Evolutionary conservation across 2,329 filamentous ascomycete genomes (phyloP), one percentile per base, ranked within the genome.

Genomic region (Diaporthe helianthi): DNA sequence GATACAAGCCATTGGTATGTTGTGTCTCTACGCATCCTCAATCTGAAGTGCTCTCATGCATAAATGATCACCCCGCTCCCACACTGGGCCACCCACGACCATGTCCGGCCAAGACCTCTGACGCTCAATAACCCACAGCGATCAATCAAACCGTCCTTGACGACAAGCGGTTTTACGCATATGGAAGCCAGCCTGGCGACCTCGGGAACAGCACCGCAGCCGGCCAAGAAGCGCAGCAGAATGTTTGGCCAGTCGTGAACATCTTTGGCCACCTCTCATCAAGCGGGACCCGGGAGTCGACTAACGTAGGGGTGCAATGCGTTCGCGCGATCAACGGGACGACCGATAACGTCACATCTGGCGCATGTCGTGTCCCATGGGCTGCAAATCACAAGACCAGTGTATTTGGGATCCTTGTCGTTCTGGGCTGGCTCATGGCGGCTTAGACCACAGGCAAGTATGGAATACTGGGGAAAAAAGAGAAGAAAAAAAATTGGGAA

Each of bases 121-220:
- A 65, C 22, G 19, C 10, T 8, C 17, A 26, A 10, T 3, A 17
- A 53, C 41, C 12, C 22, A 10, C 31, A 69, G 67, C 29, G 7
- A 58, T 69, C 67, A 69, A 55, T 22, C 60, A 65, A 33, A 65
- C 58, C 3, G 24, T 65, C 4, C 67, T 69, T 19, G 67, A 65
- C 51, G 41, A 53, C 46, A 69, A 69, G n/a, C 67, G 58, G 9
- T 69, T 69, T 36, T 69, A 65, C 60, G 67, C 67, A 8, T 65
- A 49, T n/a, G 67, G 58, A 13, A 69, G 58, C 31, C 15, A 17
- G 31, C 58, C 58, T 3, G 49, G 38, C 12, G 49, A 69, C 41
- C 49, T 58, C 22, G 36, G 41, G 19, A 55, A 69, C 38, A 31
- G 31, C 33, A 58, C 49, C n/a, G 29, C 66, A 8, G 67, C 58